Conservation (phyloP, 768 basidiomycete genomes). For the Trichaptum fuscoviolaceum region DNA sequence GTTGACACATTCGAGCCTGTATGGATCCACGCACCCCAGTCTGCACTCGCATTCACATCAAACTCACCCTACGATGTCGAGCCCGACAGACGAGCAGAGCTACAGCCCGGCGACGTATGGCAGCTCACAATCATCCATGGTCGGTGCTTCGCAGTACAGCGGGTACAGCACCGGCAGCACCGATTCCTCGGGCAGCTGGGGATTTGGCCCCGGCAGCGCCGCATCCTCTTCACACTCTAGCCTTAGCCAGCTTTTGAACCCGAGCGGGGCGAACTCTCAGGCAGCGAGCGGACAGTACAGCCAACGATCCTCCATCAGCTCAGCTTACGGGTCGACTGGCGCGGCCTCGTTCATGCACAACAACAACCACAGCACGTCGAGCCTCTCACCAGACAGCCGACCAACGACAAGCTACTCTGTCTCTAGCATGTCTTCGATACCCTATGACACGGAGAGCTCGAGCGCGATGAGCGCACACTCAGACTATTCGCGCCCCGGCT, state of each 20-base stretch:
- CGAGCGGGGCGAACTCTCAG: conserved; percentile 41
- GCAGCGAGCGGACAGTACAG: conserved; percentile 37
- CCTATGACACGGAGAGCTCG: conserved; percentile 55
- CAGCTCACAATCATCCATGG: not conserved
- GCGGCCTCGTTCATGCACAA: conserved; percentile 63
- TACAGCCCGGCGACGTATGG: not conserved
- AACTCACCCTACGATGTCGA: conserved; percentile 45
- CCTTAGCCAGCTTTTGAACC: conserved; percentile 75
- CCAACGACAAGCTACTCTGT: conserved; percentile 85
- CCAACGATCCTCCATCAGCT: conserved; percentile 62
- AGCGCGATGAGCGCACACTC: conserved; percentile 34
- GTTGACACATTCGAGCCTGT: conserved; percentile 38
- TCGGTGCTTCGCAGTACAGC: conserved; percentile 45
- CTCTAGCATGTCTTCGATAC: conserved; percentile 71
- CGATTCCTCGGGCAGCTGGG: conserved; percentile 54
- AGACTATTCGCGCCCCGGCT: conserved; percentile 70
- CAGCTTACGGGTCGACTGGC: conserved; percentile 67
- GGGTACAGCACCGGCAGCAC: conserved; percentile 33
- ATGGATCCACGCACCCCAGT: conserved; percentile 45
- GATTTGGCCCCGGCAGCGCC: conserved; percentile 35
- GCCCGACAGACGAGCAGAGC: not conserved
- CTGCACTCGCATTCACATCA: conserved; percentile 65
- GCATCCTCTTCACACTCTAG: conserved; percentile 62
- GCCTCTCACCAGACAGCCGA: conserved; percentile 76
- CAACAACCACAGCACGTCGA: conserved; percentile 64